Base-by-base conservation (phyloP, 768 basidiomycete species). In the Strobilomyces confusus region DNA sequence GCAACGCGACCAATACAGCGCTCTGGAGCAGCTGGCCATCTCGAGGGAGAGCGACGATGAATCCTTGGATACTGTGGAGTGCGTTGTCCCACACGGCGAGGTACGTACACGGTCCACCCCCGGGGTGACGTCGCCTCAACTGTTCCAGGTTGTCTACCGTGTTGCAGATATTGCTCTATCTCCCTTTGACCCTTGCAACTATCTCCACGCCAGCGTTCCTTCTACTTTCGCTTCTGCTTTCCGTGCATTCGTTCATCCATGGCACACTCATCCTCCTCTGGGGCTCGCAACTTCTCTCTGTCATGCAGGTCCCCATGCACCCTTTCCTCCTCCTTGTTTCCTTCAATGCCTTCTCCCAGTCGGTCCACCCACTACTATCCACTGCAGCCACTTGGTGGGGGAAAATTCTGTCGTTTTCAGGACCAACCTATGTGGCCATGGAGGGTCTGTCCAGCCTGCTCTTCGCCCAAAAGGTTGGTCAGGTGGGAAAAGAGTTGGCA, bases 251-350 rank as follows among this genome's bases (percentile, higher is more conserved):
- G 1, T 76, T 92, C 68, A 81, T 92, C 44, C 91, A 93, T 75
- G 89, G 90, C 51, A 89, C 89, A 2, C 76, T 92, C 62, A 75
- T 82, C 54, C 76, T 88, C 38, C 59, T 89, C 52, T 88, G 83
- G 81, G 81, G 82, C 51, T 88, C 87, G 13, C 75, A 81, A 43
- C 79, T 81, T 14, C 76, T 92, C 47, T 83, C 88, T 14, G 77
- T 93, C 54, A 75, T 92, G 51, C 91, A 93, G 72, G 80, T 92
- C 30, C 91, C 91, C 9, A 84, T 91, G 76, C 90, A 92, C 67
- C 84, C 90, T 0, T 89, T 92, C 70, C 78, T 93, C 32, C 82
- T 93, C 40, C 84, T 93, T 45, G 81, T 92, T 52, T 89, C 82
- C 67, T 93, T 93, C 79, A 93, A 93, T 66, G 77, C 84, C 34